Conservation (phyloP, 2,329 filamentous ascomycete genomes). For the Aspergillus arachidicola region DNA sequence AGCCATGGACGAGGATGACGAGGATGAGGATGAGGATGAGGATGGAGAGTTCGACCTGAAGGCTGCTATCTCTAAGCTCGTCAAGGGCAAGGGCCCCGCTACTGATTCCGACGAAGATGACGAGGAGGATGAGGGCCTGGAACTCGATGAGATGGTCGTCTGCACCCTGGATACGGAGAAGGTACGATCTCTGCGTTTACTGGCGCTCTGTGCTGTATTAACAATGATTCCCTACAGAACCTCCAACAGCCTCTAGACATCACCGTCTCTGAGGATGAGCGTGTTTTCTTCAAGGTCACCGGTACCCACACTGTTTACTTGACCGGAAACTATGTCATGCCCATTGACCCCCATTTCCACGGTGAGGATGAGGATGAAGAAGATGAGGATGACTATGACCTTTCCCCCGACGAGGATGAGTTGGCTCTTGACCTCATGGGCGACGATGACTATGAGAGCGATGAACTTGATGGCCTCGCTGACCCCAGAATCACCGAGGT, state of each 20-base stretch:
- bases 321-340: slow-evolving; percentile 92
- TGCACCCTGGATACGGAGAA: slow-evolving; percentile 94
- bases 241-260: slow-evolving; percentile 96
- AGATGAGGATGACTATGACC: slow-evolving; percentile 76
- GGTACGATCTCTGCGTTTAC: slow-evolving; percentile 57
- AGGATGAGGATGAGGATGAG: slow-evolving; percentile 58
- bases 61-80: slow-evolving; percentile 56
- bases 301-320: slow-evolving; percentile 90
- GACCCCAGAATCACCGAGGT: slow-evolving; percentile 84
- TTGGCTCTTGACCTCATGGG: slow-evolving; percentile 59
- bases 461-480: slow-evolving; percentile 76
- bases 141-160: slow-evolving; percentile 86
- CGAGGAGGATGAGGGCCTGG: slow-evolving; percentile 58
- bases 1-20: slow-evolving; percentile 60
- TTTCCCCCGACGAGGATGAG: slow-evolving; percentile 78
- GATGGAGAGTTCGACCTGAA: slow-evolving; percentile 63
- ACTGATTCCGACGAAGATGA: slow-evolving; percentile 66
- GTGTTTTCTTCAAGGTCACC: slow-evolving; percentile 86
- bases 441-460: slow-evolving; percentile 63
- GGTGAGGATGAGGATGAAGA: slow-evolving; percentile 65
- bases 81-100: slow-evolving; percentile 71
- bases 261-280: slow-evolving; percentile 84
- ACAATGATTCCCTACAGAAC: slow-evolving; percentile 58
- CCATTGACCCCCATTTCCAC: slow-evolving; percentile 52
- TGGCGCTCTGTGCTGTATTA: slow-evolving; percentile 12